Evolutionary conservation across 345 rosid species (phyloP), one percentile per base, ranked within the genome.

Genomic region (Citrus glauca): DNA sequence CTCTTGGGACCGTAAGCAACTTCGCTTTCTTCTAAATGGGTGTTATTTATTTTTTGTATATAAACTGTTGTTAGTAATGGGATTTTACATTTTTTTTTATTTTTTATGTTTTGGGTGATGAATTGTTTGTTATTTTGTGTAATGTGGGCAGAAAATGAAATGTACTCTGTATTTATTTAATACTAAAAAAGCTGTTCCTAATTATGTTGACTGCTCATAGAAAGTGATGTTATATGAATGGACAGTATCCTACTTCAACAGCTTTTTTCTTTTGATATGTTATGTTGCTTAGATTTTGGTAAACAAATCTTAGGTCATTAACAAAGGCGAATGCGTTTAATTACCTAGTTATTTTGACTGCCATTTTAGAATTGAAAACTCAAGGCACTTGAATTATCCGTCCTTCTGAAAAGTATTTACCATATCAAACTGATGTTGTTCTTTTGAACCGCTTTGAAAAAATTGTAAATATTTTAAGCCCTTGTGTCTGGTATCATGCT

Each of bases 1-100:
- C 94, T 37, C 19, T 91, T 16, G 98, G 98, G 48, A 94, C 97
- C 79, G 98, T 92, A 85, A 56, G 83, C 50, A 57, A 9, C 42
- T 48, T 33, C 7, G 32, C 20, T 70, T 61, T 71, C 20, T 24
- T 64, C 35, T 25, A 45, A 25, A 57, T 62, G 8, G 56, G 68
- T 63, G 7, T 59, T 59, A 40, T 27, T 32, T 61, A 3, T 45
- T 71, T 53, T 55, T 73, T 9, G 42, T 32, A 40, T 30, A 6
- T 7, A 57, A 33, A 13, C 16, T 27, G 57, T 32, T 57, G 10
- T 40, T 57, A 2, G 56, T 50, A 42, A 32, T 25, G 30, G 22
- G 16, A 13, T 5, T 17, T 53, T 72, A 20, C 22, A 0, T 22
- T 42, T 59, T 60, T 70, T 13, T 11, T 1, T 5, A 35, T 14